Base-by-base conservation (phyloP, 202 grass and related monocot genomes). In the Zoysia matrella region DNA sequence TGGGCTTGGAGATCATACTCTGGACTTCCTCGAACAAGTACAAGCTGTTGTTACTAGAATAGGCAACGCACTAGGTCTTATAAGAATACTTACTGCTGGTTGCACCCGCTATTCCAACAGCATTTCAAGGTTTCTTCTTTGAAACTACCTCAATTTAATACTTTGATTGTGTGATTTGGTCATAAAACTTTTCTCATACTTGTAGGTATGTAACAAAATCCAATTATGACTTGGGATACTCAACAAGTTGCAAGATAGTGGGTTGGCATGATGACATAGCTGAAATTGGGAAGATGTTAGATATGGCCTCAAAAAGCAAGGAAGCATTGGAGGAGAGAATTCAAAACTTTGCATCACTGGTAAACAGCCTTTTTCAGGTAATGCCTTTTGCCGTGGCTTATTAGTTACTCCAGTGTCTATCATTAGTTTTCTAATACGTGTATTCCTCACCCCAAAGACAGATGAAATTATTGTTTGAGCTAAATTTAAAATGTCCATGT, bases 51-150 rank as follows among this genome's bases (percentile, higher is more conserved):
- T 86, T 65, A 76, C 65, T 82, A 89, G 67, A 85, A 86, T 92
- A 66, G 89, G 89, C 65, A 95, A 90, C 53, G 58, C 83, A 88
- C 76, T 95, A 74, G 89, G 89, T 68, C 82, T 95, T 5, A 69
- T 90, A 67, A 92, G 76, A 75, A 82, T 88, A 70, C 80, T 87
- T 90, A 54, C 54, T 50, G 81, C 66, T 86, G 85, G 92, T 13
- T 90, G 68, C 79, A 78, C 76, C 49, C 79, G 41, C 39, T 84
- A 92, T 86, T 83, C 75, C 48, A 86, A 76, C 47, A 81, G 74
- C 49, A 95, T 78, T 51, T 90, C 87, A 86, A 79, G 92, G 92
- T 95, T 71, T 71, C 63, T 49, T 8, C 22, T 75, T n/a, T 78
- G 40, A 74, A 85, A 79, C 72, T 58, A 74, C 4, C 53, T 60